These are phyloP conservation scores for Wolfiporia cocos DNA, from an alignment of 1,284 basidiomycete species.

Conservation along the genomic window DNA sequence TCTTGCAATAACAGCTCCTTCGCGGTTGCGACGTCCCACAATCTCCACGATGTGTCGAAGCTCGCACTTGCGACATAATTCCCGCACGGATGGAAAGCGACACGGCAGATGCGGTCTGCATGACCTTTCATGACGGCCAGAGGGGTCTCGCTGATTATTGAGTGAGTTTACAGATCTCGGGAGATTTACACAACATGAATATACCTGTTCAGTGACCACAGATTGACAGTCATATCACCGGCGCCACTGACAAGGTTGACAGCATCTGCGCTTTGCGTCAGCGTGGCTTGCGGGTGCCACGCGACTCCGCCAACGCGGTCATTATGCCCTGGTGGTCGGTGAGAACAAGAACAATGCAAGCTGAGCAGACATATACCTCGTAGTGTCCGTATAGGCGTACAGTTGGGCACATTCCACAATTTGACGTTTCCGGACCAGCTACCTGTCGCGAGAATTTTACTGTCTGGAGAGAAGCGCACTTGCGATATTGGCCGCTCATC, in stretches of 20 bases:
- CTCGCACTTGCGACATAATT: slow-evolving; percentile 90
- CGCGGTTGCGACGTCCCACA: slow-evolving; percentile 87
- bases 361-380: slow-evolving; percentile 45
- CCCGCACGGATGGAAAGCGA: slow-evolving; percentile 95
- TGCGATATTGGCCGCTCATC: slow-evolving; percentile 93
- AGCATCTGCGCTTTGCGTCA: slow-evolving; percentile 60
- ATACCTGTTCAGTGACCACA: slow-evolving; percentile 89
- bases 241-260: slow-evolving; percentile 92
- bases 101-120: slow-evolving; percentile 84
- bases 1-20: slow-evolving; percentile 90
- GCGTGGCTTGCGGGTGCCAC: slow-evolving; percentile 94
- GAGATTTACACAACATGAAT: neutral
- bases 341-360: neutral
- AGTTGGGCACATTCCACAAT: slow-evolving; percentile 91
- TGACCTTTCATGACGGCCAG: slow-evolving; percentile 85
- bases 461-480: slow-evolving; percentile 93
- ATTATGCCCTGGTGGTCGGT: slow-evolving; percentile 57
- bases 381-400: slow-evolving; percentile 69
- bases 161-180: no score
- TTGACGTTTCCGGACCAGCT: slow-evolving; percentile 96
- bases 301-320: slow-evolving; percentile 94
- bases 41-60: slow-evolving; percentile 97
- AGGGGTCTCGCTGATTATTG: slow-evolving; percentile 74
- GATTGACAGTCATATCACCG: slow-evolving; percentile 78
- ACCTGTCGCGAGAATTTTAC: slow-evolving; percentile 82